phyloP scores from a whole-genome alignment of 2,329 filamentous ascomycete genomes.

The Alternaria burnsii region DNA sequence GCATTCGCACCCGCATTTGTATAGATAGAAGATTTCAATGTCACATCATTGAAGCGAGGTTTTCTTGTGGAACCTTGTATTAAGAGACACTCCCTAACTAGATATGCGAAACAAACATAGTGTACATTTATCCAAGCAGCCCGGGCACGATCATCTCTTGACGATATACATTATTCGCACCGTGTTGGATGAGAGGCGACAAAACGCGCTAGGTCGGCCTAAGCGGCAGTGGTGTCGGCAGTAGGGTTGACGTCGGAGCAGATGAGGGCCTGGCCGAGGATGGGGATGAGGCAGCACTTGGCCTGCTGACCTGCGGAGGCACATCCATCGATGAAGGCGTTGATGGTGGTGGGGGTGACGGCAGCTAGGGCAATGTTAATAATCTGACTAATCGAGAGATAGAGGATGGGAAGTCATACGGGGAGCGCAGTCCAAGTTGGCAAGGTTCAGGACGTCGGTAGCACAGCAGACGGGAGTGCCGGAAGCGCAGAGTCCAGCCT shows the following conservation, averaged over 20 bases:
- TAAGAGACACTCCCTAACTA: slow-evolving; percentile 3
- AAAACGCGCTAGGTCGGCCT: not conserved
- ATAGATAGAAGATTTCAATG: not conserved
- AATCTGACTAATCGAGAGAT: not conserved
- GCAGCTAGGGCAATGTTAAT: slow-evolving; percentile 41
- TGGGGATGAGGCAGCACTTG: slow-evolving; percentile 66
- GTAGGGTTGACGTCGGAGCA: slow-evolving; percentile 44
- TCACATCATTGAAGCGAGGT: not conserved
- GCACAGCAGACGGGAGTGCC: slow-evolving; percentile 65
- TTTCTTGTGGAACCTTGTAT: not conserved
- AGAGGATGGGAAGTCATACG: slow-evolving; percentile 55
- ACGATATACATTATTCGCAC: not conserved
- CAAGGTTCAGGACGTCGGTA: slow-evolving; percentile 67
- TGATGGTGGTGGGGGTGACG: slow-evolving; percentile 49
- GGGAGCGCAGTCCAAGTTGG: slow-evolving; percentile 64
- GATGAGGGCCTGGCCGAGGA: slow-evolving; percentile 54
- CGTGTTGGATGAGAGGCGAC: not conserved
- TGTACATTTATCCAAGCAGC: slow-evolving; percentile 7
- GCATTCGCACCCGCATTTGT: not conserved
- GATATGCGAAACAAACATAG: not conserved
- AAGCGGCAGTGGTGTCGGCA: not conserved
- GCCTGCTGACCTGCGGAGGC: slow-evolving; percentile 62
- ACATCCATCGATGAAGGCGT: slow-evolving; percentile 59
- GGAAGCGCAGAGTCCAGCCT: slow-evolving; percentile 46
- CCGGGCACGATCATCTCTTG: not conserved